Evolutionary conservation across 169 alveolate species (phyloP).

Genomic region (Theileria luwenshuni): DNA sequence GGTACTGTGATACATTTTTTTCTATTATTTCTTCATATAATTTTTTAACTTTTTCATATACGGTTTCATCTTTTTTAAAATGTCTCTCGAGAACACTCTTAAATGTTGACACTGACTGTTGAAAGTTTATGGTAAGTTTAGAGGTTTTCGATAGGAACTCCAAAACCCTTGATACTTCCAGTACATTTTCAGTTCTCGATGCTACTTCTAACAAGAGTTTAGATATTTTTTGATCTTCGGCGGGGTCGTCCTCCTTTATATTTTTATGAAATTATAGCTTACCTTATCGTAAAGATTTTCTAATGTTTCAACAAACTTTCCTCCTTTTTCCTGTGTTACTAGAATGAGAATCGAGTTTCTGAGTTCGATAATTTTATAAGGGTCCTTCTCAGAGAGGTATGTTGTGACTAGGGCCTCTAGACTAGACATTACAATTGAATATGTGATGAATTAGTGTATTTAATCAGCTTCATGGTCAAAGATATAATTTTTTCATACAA

Average conservation of each 20-base stretch:
- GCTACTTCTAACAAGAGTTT: conserved; percentile 33
- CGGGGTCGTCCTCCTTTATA: conserved; percentile 47
- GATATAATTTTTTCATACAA: too few species aligned
- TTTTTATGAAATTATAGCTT: background rate
- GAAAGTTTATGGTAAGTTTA: conserved; percentile 39
- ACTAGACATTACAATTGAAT: conserved; percentile 15
- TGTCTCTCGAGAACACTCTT: conserved; percentile 49
- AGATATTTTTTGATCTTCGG: conserved; percentile 23
- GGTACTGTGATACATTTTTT: conserved; percentile 34
- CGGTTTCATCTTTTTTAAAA: conserved; percentile 8
- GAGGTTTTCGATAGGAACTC: conserved; percentile 32
- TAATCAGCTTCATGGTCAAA: too few species aligned
- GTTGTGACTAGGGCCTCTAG: conserved; percentile 11
- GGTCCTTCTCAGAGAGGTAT: conserved; percentile 18
- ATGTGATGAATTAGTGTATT: too few species aligned
- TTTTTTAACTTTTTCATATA: background rate
- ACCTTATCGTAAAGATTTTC: conserved; percentile 33
- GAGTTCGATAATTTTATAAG: conserved; percentile 17
- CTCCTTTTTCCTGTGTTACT: conserved; percentile 18
- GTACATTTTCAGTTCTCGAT: conserved; percentile 57
- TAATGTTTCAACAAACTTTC: conserved; percentile 19
- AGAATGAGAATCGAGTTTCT: conserved; percentile 44
- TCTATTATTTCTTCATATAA: conserved; percentile 11
- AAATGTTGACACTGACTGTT: conserved; percentile 21
- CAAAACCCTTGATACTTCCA: conserved; percentile 13